Conservation (phyloP, 2,329 filamentous ascomycete species). For the Stylonectria norvegica region DNA sequence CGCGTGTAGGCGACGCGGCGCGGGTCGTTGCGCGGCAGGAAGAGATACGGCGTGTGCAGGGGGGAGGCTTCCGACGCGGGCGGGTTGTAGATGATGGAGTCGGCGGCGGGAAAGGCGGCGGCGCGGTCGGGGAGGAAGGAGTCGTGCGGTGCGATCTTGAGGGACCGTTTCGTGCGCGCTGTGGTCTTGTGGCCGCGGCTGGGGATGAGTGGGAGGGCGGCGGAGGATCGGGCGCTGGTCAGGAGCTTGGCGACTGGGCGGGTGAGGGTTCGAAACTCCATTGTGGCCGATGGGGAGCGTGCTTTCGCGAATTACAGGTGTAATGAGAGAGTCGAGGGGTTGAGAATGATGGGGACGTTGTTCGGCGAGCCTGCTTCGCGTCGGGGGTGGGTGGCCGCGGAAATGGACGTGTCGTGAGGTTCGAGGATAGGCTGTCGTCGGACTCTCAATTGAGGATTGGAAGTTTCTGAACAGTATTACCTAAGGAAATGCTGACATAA, state of each 20-base stretch:
- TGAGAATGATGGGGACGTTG: conserved; percentile 1
- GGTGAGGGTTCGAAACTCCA: conserved; percentile 35
- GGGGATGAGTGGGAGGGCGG: conserved; percentile 25
- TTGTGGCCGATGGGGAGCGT: conserved; percentile 17
- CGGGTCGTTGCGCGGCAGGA: conserved; percentile 57
- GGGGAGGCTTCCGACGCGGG: conserved; percentile 54
- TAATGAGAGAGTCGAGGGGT: neutral
- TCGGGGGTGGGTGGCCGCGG: conserved; percentile 22
- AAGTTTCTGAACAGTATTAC: conserved; percentile 24
- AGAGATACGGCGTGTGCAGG: conserved; percentile 63
- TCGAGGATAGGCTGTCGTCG: conserved; percentile 14
- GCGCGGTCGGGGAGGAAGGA: conserved; percentile 50
- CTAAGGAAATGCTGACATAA: conserved; percentile 20
- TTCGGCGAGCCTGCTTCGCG: conserved; percentile 14
- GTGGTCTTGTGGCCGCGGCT: conserved; percentile 49
- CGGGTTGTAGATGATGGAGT: conserved; percentile 55
- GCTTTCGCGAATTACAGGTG: conserved; percentile 5
- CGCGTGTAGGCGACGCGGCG: conserved; percentile 49
- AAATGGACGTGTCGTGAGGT: conserved; percentile 22
- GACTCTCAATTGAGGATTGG: conserved; percentile 19
- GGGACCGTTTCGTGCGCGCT: conserved; percentile 52
- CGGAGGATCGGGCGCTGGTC: conserved; percentile 22
- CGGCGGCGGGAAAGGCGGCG: conserved; percentile 28
- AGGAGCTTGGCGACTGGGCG: conserved; percentile 36
- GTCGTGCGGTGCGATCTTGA: conserved; percentile 59